These are phyloP conservation scores for Lagerstroemia speciosa DNA, from an alignment of 345 rosid species.

Conservation along the genomic window DNA sequence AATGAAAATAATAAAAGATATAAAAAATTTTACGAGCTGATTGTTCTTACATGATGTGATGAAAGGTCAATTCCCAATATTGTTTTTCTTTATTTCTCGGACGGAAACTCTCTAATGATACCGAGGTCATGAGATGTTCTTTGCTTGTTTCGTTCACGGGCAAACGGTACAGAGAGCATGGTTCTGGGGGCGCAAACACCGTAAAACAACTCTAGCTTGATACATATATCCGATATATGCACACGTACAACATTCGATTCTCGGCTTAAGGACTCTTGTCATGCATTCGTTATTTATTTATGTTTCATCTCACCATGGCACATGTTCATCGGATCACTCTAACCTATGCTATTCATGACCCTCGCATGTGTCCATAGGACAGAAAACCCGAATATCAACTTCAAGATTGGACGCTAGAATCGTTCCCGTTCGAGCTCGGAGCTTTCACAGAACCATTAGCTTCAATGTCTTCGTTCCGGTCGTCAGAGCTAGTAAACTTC, in stretches of 20 bases:
- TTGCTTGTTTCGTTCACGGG: neutral
- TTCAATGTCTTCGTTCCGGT: conserved; percentile 33
- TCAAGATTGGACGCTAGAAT: neutral
- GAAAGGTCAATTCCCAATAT: neutral
- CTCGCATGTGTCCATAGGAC: neutral
- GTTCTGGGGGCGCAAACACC: neutral
- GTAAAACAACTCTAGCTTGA: neutral
- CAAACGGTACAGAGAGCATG: neutral
- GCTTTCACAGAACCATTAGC: conserved; percentile 10
- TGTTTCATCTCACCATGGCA: neutral
- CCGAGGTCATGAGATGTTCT: neutral
- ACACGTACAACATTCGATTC: neutral
- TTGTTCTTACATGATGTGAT: too few relatives aligned
- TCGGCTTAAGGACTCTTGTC: neutral
- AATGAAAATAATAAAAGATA: too few relatives aligned
- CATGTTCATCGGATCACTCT: conserved; percentile 11
- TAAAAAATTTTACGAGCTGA: too few relatives aligned
- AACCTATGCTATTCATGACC: neutral
- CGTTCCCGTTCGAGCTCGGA: neutral
- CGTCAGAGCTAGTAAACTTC: conserved; percentile 22
- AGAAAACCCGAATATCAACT: neutral
- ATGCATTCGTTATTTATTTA: neutral
- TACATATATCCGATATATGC: neutral
- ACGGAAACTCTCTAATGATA: neutral
- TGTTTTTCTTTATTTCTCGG: too few relatives aligned